Evolutionary conservation across 306 rosid genomes (phyloP).

Genomic region (Fagus crenata): DNA sequence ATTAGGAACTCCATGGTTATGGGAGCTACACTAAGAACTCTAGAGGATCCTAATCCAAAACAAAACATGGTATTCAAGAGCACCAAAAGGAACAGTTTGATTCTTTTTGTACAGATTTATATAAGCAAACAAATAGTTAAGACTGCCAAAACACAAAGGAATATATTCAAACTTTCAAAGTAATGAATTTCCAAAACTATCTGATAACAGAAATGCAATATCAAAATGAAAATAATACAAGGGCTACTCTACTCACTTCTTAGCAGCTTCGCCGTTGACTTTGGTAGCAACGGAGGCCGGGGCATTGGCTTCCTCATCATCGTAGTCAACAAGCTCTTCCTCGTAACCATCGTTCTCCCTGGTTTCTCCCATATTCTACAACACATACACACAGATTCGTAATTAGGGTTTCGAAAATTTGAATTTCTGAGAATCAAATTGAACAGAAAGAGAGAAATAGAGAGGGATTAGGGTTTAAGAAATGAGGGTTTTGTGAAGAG

Average conservation of each 20-base stretch:
- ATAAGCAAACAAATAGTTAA: background rate
- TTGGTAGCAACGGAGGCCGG: conserved; percentile 75
- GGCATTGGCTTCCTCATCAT: conserved; percentile 91
- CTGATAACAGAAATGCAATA: background rate
- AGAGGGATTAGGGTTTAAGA: conserved; percentile 28
- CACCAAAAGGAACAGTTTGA: background rate
- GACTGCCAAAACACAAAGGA: background rate
- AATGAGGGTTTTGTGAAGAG: conserved; percentile 39
- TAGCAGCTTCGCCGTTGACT: conserved; percentile 88
- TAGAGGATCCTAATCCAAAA: too few species aligned
- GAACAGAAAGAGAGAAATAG: background rate
- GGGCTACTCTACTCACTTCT: conserved; percentile 54
- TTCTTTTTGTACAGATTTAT: background rate
- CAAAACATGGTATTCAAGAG: too few species aligned
- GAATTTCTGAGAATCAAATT: background rate
- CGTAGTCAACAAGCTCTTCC: conserved; percentile 96
- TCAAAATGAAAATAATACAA: background rate
- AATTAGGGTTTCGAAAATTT: conserved; percentile 3
- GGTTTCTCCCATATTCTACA: conserved; percentile 81
- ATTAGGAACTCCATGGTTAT: too few species aligned
- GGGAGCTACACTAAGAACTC: background rate
- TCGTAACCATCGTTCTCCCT: conserved; percentile 82
- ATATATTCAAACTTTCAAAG: background rate
- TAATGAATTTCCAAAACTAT: background rate
- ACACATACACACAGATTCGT: background rate